Percentiles rank a stretch among this genome's conserved stretches.
phyloP scores from a whole-genome alignment of 768 basidiomycete species.

The Naganishia randhawae region DNA sequence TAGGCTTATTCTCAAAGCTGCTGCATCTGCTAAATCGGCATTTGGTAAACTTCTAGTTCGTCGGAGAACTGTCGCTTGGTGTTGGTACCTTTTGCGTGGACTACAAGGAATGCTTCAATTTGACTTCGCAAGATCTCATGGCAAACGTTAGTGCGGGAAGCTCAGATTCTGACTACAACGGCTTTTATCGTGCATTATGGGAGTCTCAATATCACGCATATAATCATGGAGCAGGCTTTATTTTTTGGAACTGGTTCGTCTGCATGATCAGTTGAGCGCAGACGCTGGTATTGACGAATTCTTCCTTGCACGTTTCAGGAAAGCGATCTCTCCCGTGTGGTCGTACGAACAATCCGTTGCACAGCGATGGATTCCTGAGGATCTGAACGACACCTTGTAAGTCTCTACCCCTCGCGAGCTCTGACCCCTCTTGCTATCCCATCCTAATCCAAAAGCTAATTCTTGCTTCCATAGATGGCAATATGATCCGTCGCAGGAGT shows the following conservation, averaged over 20 bases:
- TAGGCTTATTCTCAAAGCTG: neutral
- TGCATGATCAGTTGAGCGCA: neutral
- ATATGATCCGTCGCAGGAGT: constrained; percentile 24
- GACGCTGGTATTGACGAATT: neutral
- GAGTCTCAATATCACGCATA: constrained; percentile 43
- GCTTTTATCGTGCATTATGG: constrained; percentile 43
- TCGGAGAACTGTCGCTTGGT: constrained; percentile 43
- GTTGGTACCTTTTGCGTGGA: constrained; percentile 42
- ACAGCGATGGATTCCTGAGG: constrained; percentile 42
- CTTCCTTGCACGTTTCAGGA: neutral
- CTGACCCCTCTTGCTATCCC: too few relatives aligned
- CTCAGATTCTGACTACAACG: constrained; percentile 34
- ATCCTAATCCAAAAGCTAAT: neutral
- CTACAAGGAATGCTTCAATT: constrained; percentile 40
- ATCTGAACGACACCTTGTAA: constrained; percentile 39
- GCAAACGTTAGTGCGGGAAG: constrained; percentile 33
- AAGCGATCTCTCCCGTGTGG: constrained; percentile 35
- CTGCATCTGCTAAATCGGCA: neutral
- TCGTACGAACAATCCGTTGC: constrained; percentile 41
- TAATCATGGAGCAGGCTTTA: constrained; percentile 41
- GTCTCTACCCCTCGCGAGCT: too few relatives aligned
- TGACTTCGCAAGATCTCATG: constrained; percentile 18
- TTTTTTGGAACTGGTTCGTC: constrained; percentile 35
- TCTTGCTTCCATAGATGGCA: neutral
- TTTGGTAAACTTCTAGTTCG: constrained; percentile 28